Evolutionary conservation across 176 grass and related monocot species (phyloP).

Genomic region (Eleusine indica): DNA sequence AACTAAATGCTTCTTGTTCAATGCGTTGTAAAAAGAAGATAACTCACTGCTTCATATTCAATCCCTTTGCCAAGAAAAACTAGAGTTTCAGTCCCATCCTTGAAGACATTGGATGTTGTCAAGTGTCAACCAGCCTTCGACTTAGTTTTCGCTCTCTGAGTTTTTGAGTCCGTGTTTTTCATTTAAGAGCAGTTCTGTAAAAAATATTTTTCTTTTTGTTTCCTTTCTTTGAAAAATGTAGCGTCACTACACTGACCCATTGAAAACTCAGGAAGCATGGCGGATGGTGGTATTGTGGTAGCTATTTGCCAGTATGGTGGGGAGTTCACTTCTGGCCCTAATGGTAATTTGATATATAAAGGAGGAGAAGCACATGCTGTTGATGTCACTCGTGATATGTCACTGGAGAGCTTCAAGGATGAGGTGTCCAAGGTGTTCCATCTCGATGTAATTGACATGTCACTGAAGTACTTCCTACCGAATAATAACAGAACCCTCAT

Average conservation of each 20-base stretch:
- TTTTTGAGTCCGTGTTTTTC: neutral
- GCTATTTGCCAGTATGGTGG: constrained; percentile 94
- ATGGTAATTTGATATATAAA: constrained; percentile 78
- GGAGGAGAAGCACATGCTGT: constrained; percentile 93
- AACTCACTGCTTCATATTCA: neutral
- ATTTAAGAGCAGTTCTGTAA: too few species aligned
- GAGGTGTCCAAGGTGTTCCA: constrained; percentile 85
- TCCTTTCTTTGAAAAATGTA: neutral
- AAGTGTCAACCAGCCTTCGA: neutral
- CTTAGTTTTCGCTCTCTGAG: neutral
- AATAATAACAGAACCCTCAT: constrained; percentile 86
- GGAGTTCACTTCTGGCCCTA: constrained; percentile 71
- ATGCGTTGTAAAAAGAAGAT: neutral
- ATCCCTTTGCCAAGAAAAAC: neutral
- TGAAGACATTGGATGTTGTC: neutral
- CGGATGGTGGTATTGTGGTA: constrained; percentile 44
- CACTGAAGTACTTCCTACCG: constrained; percentile 91
- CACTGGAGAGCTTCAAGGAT: constrained; percentile 72
- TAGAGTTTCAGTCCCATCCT: neutral
- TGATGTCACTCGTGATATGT: constrained; percentile 66
- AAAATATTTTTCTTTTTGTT: neutral
- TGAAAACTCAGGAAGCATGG: constrained; percentile 18
- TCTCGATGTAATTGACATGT: constrained; percentile 68
- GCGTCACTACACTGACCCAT: neutral
- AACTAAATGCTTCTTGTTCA: constrained; percentile 1